Conservation (phyloP, 2,329 filamentous ascomycete species). For the Diaporthe ilicicola region DNA sequence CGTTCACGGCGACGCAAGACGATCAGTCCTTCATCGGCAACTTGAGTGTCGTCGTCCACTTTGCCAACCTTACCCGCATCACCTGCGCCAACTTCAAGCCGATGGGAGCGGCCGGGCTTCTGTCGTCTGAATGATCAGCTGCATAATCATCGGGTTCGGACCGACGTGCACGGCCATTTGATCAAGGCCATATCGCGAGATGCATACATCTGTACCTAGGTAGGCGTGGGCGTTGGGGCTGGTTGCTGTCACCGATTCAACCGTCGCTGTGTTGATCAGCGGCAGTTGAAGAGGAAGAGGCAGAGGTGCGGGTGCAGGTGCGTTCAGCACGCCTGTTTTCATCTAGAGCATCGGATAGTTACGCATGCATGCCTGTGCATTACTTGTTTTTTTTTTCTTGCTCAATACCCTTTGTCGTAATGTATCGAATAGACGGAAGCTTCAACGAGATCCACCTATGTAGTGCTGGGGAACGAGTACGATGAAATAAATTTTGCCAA, state of each 20-base stretch:
- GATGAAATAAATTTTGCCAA: not conserved
- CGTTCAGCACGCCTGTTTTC: not conserved
- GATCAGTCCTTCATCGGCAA: conserved; percentile 68
- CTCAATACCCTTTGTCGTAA: not conserved
- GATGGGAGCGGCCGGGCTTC: not conserved
- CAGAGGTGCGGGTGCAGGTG: not conserved
- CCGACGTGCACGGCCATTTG: not conserved
- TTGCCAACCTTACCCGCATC: conserved; percentile 69
- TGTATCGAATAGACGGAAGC: not conserved
- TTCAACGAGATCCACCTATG: not conserved
- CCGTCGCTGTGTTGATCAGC: not conserved
- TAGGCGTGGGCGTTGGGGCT: not conserved
- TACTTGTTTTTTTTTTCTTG: not conserved
- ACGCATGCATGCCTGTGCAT: not conserved
- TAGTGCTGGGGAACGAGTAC: not conserved
- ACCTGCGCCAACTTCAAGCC: conserved; percentile 70
- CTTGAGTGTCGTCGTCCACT: conserved; percentile 71
- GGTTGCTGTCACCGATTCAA: not conserved
- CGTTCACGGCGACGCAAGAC: conserved; percentile 61
- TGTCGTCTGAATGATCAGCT: not conserved
- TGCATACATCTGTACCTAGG: not conserved
- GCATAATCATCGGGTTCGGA: not conserved
- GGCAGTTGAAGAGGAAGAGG: not conserved
- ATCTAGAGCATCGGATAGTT: not conserved
- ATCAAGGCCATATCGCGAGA: not conserved